Evolutionary conservation across 1,284 basidiomycete genomes (phyloP).

Genomic region (Tilletia walkeri): DNA sequence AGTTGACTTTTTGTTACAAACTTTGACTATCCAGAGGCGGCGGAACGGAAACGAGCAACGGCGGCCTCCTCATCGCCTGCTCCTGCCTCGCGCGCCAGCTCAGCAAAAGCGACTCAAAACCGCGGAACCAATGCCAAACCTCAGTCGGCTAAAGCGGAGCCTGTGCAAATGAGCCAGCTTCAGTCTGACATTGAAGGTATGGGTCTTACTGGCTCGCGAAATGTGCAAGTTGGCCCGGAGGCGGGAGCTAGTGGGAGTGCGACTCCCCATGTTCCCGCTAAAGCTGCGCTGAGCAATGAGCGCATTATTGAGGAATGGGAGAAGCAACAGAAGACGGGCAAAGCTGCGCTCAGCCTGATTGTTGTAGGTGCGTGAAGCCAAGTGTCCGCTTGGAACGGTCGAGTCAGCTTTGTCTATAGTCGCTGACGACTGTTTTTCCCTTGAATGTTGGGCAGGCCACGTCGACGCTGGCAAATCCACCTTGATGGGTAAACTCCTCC

Average conservation of each 20-base stretch:
- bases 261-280: slow-evolving; percentile 58
- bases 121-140: neutral
- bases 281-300: slow-evolving; percentile 73
- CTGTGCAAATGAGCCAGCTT: slow-evolving; percentile 30
- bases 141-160: neutral
- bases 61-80: slow-evolving; percentile 27
- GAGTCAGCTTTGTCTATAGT: too few relatives aligned
- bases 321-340: slow-evolving; percentile 64
- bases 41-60: slow-evolving; percentile 32
- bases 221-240: slow-evolving; percentile 37
- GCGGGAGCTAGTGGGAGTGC: slow-evolving; percentile 56
- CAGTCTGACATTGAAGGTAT: slow-evolving; percentile 42
- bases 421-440: too few relatives aligned
- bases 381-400: too few relatives aligned
- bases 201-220: slow-evolving; percentile 25
- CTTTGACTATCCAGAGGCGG: slow-evolving; percentile 12
- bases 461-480: slow-evolving; percentile 99
- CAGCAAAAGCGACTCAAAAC: too few relatives aligned
- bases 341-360: slow-evolving; percentile 77
- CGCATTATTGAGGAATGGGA: slow-evolving; percentile 80
- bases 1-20: neutral
- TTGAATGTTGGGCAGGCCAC: slow-evolving; percentile 66
- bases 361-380: slow-evolving; percentile 73
- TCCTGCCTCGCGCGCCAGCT: slow-evolving; percentile 25
- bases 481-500: slow-evolving; percentile 87